phyloP scores from a whole-genome alignment of 1,139 yeast species.

The Lodderomyces metapsilosis region DNA sequence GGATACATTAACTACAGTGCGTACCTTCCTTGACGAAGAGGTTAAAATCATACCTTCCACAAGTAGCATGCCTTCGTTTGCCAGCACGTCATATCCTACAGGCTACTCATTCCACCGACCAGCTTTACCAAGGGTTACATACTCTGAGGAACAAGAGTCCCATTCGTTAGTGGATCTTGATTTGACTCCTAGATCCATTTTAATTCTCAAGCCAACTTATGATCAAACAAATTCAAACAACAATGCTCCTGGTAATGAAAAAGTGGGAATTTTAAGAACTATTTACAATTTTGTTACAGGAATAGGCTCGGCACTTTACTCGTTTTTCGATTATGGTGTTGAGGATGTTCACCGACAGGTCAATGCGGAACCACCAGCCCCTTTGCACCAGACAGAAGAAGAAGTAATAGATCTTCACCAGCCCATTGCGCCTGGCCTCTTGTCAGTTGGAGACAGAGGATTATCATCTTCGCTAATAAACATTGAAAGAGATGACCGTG shows the following conservation, averaged over 20 bases:
- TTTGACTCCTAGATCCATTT: slow-evolving; percentile 64
- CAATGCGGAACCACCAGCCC: background rate
- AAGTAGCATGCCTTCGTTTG: slow-evolving; percentile 36
- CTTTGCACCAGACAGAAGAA: slow-evolving; percentile 3
- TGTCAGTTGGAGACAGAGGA: slow-evolving; percentile 19
- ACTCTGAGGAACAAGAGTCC: slow-evolving; percentile 53
- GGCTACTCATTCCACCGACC: slow-evolving; percentile 42
- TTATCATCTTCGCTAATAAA: slow-evolving; percentile 20
- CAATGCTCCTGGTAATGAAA: slow-evolving; percentile 12
- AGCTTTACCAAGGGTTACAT: slow-evolving; percentile 34
- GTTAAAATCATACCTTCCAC: slow-evolving; percentile 27
- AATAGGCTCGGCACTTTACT: slow-evolving; percentile 34
- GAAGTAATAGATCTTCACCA: slow-evolving; percentile 5
- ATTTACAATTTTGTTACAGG: slow-evolving; percentile 15
- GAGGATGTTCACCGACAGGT: slow-evolving; percentile 14
- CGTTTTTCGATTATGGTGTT: slow-evolving; percentile 45
- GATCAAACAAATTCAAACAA: slow-evolving; percentile 23
- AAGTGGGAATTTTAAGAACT: slow-evolving; percentile 17
- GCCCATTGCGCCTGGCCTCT: slow-evolving; percentile 18
- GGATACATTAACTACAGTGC: slow-evolving; percentile 51
- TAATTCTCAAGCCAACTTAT: slow-evolving; percentile 58
- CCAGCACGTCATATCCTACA: slow-evolving; percentile 32
- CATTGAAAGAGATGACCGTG: slow-evolving; percentile 12
- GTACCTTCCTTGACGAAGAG: slow-evolving; percentile 60
- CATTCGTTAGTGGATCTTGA: slow-evolving; percentile 45